Percentiles rank a stretch among this genome's conserved stretches.
These are phyloP conservation scores for Gossypium thurberi DNA, from an alignment of 345 rosid genomes.

Conservation along the genomic window DNA sequence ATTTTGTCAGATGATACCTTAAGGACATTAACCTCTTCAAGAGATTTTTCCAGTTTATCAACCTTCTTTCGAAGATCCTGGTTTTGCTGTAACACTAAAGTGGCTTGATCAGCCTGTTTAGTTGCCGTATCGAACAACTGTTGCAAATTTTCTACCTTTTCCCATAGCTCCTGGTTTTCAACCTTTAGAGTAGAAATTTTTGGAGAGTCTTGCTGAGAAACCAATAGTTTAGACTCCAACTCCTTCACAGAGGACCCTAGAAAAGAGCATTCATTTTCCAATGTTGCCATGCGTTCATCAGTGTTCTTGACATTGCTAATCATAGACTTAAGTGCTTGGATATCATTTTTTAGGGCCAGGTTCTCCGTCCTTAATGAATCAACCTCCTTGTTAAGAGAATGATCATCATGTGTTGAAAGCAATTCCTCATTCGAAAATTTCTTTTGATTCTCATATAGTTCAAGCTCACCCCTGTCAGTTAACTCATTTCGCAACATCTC, in stretches of 20 bases:
- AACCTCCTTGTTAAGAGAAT: slow-evolving; percentile 57
- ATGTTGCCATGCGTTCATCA: slow-evolving; percentile 51
- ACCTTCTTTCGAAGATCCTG: slow-evolving; percentile 74
- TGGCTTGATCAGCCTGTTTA: slow-evolving; percentile 79
- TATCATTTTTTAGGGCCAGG: slow-evolving; percentile 50
- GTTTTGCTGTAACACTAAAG: slow-evolving; percentile 69
- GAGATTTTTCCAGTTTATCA: slow-evolving; percentile 69
- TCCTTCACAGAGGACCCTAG: slow-evolving; percentile 65
- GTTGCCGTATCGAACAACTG: slow-evolving; percentile 58
- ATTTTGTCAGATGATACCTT: slow-evolving; percentile 67
- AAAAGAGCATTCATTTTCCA: slow-evolving; percentile 58
- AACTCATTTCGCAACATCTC: slow-evolving; percentile 57
- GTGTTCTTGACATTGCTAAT: slow-evolving; percentile 47
- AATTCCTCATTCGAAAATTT: slow-evolving; percentile 19
- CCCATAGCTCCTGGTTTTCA: slow-evolving; percentile 64
- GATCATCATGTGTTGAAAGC: slow-evolving; percentile 27
- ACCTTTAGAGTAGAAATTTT: slow-evolving; percentile 57
- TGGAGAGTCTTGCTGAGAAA: slow-evolving; percentile 66
- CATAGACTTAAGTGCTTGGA: slow-evolving; percentile 53
- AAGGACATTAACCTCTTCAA: slow-evolving; percentile 66
- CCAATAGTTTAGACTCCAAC: slow-evolving; percentile 59
- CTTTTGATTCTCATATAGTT: slow-evolving; percentile 16
- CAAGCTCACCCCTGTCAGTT: slow-evolving; percentile 28
- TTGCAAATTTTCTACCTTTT: slow-evolving; percentile 68
- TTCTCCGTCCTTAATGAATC: slow-evolving; percentile 61